phyloP scores from a whole-genome alignment of 768 basidiomycete genomes.

The Leccinum olivaceopallidum region DNA sequence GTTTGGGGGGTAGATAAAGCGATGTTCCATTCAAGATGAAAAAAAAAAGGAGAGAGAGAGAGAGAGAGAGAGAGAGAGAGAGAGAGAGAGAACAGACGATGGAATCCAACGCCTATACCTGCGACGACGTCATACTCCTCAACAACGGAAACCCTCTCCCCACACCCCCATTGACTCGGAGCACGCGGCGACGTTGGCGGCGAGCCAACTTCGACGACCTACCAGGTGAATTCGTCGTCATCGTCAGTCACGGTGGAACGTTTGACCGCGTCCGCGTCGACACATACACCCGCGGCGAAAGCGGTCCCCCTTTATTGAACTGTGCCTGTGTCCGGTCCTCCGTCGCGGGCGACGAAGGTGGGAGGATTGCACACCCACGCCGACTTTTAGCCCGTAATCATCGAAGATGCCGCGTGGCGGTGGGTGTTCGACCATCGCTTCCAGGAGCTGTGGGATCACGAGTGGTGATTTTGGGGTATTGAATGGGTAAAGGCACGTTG shows the following conservation, averaged over 20 bases:
- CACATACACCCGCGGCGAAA: slow-evolving; percentile 49
- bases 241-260: background rate
- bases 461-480: background rate
- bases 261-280: slow-evolving; percentile 49
- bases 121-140: too few species aligned
- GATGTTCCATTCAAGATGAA: too few species aligned
- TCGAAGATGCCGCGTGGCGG: slow-evolving; percentile 73
- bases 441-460: slow-evolving; percentile 59
- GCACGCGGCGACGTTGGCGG: slow-evolving; percentile 14
- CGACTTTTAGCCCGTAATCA: slow-evolving; percentile 49
- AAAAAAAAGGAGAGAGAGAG: too few species aligned
- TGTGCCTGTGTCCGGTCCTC: slow-evolving; percentile 36
- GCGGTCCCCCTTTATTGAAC: slow-evolving; percentile 11
- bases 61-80: too few species aligned
- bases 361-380: slow-evolving; percentile 5
- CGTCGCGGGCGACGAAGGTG: slow-evolving; percentile 16
- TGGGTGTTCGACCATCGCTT: slow-evolving; percentile 84
- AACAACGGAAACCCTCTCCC: slow-evolving; percentile 11
- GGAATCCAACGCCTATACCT: too few species aligned
- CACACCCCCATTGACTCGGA: background rate
- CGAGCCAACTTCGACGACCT: slow-evolving; percentile 27
- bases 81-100: too few species aligned
- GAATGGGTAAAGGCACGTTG: background rate
- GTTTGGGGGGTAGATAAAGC: too few species aligned
- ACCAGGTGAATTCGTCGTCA: slow-evolving; percentile 10